A percentile compares a stretch with the other conserved stretches of the same genome.
Evolutionary conservation across 2,329 filamentous ascomycete genomes (phyloP).

Genomic region (Lecanoromycetidae sp.): DNA sequence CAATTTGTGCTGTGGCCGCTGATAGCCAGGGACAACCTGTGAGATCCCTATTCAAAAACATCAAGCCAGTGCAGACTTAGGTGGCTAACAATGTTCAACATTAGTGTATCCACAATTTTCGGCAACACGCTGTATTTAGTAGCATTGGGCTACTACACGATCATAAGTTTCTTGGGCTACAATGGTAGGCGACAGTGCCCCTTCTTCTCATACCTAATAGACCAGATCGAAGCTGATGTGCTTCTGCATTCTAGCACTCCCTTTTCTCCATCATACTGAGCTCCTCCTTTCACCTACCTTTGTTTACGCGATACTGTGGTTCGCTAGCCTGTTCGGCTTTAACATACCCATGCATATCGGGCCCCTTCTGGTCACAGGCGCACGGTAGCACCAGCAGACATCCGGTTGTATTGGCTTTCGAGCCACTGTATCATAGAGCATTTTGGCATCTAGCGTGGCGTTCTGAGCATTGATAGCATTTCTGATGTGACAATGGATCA

Average conservation of each 20-base stretch:
- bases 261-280: constrained; percentile 56
- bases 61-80: background rate
- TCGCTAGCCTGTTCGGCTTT: constrained; percentile 39
- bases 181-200: constrained; percentile 35
- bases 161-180: constrained; percentile 58
- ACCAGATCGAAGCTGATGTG: background rate
- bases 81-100: no score
- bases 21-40: constrained; percentile 42
- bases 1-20: constrained; percentile 57
- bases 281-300: constrained; percentile 50
- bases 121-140: constrained; percentile 56
- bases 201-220: background rate
- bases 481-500: constrained; percentile 2
- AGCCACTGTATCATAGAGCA: constrained; percentile 14
- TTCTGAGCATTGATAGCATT: background rate
- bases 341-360: constrained; percentile 40
- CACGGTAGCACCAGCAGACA: no score
- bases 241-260: constrained; percentile 36
- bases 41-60: no score
- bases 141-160: constrained; percentile 53
- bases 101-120: constrained; percentile 45
- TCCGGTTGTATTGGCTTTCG: no score
- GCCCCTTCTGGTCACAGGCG: constrained; percentile 23
- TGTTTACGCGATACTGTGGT: constrained; percentile 49
- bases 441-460: constrained; percentile 10